Percentiles rank a stretch among this genome's conserved stretches.
phyloP scores from a whole-genome alignment of 495 filamentous ascomycete species.

The Aspergillus biplanus region DNA sequence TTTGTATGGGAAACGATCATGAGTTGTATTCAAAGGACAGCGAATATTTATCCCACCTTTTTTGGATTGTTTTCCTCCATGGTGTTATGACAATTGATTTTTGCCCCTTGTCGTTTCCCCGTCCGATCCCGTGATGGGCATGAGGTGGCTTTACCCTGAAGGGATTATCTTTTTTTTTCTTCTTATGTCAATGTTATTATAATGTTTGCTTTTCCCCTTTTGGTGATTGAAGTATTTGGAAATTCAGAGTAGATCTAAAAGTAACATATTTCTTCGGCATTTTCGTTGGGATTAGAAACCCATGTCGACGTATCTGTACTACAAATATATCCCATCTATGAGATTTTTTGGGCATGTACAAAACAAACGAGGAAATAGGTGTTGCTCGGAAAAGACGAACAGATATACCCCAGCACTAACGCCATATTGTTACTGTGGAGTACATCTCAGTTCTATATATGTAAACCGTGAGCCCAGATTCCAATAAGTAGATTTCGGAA shows the following conservation, averaged over 20 bases:
- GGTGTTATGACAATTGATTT: not conserved
- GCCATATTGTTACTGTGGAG: slow-evolving; percentile 12
- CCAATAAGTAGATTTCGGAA: not conserved
- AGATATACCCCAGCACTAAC: slow-evolving; percentile 19
- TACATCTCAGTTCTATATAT: not conserved
- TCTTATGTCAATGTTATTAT: slow-evolving; percentile 29
- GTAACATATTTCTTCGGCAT: not conserved
- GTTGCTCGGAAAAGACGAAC: not conserved
- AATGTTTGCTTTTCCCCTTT: slow-evolving; percentile 16
- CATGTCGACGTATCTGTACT: no score
- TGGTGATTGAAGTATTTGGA: not conserved
- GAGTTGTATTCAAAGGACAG: slow-evolving; percentile 15
- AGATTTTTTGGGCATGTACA: no score
- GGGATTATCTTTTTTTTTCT: slow-evolving; percentile 16
- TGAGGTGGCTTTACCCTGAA: not conserved
- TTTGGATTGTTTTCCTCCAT: no score
- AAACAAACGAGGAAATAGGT: not conserved
- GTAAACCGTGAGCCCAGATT: not conserved
- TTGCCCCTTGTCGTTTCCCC: not conserved
- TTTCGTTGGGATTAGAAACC: no score
- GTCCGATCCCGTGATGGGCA: not conserved
- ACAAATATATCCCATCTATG: no score
- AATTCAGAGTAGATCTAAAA: slow-evolving; percentile 9
- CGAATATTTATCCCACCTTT: slow-evolving; percentile 12
- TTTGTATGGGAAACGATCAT: slow-evolving; percentile 12